Conservation (phyloP, 345 rosid genomes). For the Citrus sinensis region DVS_A1.0 CM039161.1:21797001-21797500, state of each 20-base stretch:
- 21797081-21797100: conserved; percentile 53
- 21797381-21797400: neutral
- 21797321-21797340: conserved; percentile 24
- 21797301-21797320: conserved; percentile 1
- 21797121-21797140: conserved; percentile 31
- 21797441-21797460: neutral
- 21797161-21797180: conserved; percentile 14
- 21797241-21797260: conserved; percentile 29
- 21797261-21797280: conserved; percentile 7
- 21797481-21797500: neutral
- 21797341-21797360: neutral
- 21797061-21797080: conserved; percentile 46
- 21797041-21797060: conserved; percentile 29
- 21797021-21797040: conserved; percentile 1
- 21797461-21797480: neutral
- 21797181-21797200: conserved; percentile 30
- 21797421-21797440: conserved; percentile 17
- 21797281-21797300: neutral
- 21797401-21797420: conserved; percentile 15
- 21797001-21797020: conserved; percentile 1
- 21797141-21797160: conserved; percentile 32
- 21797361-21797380: neutral
- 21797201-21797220: conserved; percentile 38
- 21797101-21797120: conserved; percentile 41
- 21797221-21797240: conserved; percentile 19